Percentiles rank a stretch among this genome's conserved stretches.
phyloP scores from a whole-genome alignment of 2,329 filamentous ascomycete genomes.

The Phaeoacremonium minimum region DNA sequence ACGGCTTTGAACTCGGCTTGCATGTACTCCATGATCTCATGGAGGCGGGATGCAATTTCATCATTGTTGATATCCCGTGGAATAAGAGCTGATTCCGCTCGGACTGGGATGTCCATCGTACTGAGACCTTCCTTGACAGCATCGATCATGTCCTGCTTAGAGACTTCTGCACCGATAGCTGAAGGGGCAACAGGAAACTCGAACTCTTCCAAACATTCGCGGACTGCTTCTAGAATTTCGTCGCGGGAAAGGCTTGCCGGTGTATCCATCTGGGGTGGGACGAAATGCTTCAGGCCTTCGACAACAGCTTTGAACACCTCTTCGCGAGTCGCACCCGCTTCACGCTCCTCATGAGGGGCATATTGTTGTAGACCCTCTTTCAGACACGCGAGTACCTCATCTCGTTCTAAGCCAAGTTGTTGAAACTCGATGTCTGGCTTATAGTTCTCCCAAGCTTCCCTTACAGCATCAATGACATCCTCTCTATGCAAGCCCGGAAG shows the following conservation, averaged over 20 bases:
- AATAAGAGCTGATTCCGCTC: constrained; percentile 10
- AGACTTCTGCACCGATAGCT: constrained; percentile 48
- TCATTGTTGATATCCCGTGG: constrained; percentile 31
- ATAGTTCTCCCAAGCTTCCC: constrained; percentile 89
- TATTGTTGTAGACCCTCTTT: constrained; percentile 82
- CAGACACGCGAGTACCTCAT: constrained; percentile 84
- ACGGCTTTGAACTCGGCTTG: constrained; percentile 55
- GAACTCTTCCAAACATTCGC: constrained; percentile 82
- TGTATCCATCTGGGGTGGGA: constrained; percentile 67
- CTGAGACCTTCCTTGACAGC: constrained; percentile 49
- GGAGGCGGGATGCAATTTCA: constrained; percentile 50
- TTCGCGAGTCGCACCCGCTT: constrained; percentile 66
- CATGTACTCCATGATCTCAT: constrained; percentile 62
- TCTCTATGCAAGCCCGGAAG: constrained; percentile 63
- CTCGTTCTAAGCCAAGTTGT: constrained; percentile 83
- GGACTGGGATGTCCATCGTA: constrained; percentile 15
- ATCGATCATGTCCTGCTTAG: constrained; percentile 58
- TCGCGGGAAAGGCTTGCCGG: constrained; percentile 70
- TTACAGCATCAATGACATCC: constrained; percentile 80
- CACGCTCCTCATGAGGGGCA: constrained; percentile 45
- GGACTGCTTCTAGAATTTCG: constrained; percentile 78
- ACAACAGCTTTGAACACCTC: constrained; percentile 83
- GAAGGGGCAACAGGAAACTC: constrained; percentile 65
- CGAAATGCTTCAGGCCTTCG: constrained; percentile 79
- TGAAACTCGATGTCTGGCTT: constrained; percentile 91